Evolutionary conservation across 805 yeast genomes (phyloP), one percentile per base, ranked within the genome.

Genomic region (Candida montana): DNA sequence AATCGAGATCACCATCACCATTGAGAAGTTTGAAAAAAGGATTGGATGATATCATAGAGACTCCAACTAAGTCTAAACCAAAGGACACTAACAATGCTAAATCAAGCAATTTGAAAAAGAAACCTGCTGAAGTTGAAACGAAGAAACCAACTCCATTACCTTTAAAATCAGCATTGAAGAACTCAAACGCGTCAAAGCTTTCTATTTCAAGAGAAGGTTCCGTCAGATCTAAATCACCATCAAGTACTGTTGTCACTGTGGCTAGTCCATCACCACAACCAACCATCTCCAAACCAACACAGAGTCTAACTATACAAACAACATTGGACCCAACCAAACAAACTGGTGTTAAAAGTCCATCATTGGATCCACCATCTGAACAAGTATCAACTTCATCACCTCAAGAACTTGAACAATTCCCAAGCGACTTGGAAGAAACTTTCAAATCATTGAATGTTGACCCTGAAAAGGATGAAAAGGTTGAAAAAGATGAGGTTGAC

Each of bases 1-100:
- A 28, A 12, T 42, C 49, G 27, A 44, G 48, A 36, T 51, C 53
- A 3, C 51, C 54, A 3, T 48, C 54, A 3, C 53, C 53, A 7
- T 28, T 39, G n/a, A 42, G 49, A 32, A 13, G 29, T 21, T 15
- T 33, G 8, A 12, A 8, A 23, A 21, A 12, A 15, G 39, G 33
- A n/a, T 26, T 31, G 13, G 30, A 31, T 15, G 35, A 37, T n/a
- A 37, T 37, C 7, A 7, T 28, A 13, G 33, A 36, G 29, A 30
- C 29, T 9, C 33, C 39, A 20, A 15, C 33, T 9, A 21, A 19
- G 29, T 9, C 33, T 15, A n/a, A 21, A 30, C n/a, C n/a, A 8
- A 26, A 26, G 9, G 29, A 18, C 23, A 18, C 7, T 13, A 17
- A 18, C 5, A 13, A 17, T 21, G 24, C 6, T 7, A 21, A 21